A percentile compares a stretch with the other conserved stretches of the same genome.
Evolutionary conservation across 73 alveolate genomes (phyloP).

Genomic region (Tetrahymena borealis): DNA sequence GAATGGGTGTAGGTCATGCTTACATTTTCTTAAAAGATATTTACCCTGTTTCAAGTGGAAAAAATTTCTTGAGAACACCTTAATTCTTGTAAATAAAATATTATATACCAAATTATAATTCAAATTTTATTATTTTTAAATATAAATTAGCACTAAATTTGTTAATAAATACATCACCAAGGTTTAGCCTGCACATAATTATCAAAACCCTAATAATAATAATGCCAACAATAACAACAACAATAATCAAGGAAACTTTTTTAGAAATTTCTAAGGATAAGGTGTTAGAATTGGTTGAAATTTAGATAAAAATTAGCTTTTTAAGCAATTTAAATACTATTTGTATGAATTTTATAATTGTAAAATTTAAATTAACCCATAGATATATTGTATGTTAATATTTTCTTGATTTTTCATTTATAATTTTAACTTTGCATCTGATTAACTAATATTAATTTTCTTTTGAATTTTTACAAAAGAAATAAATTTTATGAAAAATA

Average conservation of each 20-base stretch:
- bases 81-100: constrained; percentile 24
- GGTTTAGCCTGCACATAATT: constrained; percentile 9
- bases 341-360: no score
- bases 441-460: no score
- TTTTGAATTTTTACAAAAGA: no score
- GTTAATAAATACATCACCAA: neutral
- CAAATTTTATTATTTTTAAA: neutral
- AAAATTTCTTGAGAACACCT: constrained; percentile 8
- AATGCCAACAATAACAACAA: neutral
- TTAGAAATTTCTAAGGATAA: constrained; percentile 16
- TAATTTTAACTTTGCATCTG: no score
- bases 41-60: constrained; percentile 19
- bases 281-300: constrained; percentile 33
- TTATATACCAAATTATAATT: no score
- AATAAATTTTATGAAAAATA: no score
- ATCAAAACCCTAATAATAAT: constrained; percentile 4
- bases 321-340: no score
- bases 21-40: constrained; percentile 11
- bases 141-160: constrained; percentile 6
- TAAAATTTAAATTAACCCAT: no score
- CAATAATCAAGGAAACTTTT: neutral
- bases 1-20: constrained; percentile 18
- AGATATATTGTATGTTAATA: no score
- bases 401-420: no score
- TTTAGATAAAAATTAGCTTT: no score